phyloP scores from a whole-genome alignment of 352 stramenopile genomes.

The Pythium apleroticum region DNA sequence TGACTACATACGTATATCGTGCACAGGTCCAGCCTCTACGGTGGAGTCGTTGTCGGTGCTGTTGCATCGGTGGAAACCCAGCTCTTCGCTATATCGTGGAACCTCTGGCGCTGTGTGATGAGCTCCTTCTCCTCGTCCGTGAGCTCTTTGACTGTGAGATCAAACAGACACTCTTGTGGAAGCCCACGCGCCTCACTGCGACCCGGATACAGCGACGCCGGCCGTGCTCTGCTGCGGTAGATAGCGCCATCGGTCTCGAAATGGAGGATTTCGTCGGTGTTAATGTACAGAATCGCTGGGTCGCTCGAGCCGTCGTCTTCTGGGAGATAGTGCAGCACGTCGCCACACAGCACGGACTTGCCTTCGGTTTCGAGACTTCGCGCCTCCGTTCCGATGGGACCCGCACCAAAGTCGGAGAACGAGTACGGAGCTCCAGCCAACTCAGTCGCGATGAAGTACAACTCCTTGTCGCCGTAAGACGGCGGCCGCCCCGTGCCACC shows the following conservation, averaged over 20 bases:
- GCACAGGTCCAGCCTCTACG: too few relatives aligned
- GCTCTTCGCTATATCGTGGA: background rate
- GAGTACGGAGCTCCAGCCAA: conserved; percentile 62
- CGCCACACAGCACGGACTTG: conserved; percentile 47
- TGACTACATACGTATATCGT: too few relatives aligned
- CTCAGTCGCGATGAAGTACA: conserved; percentile 69
- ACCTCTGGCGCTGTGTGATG: background rate
- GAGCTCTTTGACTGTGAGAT: background rate
- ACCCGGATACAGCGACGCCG: background rate
- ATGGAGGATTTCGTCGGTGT: conserved; percentile 52
- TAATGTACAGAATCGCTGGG: conserved; percentile 49
- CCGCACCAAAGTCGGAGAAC: conserved; percentile 65
- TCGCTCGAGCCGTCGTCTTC: conserved; percentile 8
- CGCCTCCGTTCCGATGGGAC: conserved; percentile 40
- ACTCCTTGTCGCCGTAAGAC: conserved; percentile 71
- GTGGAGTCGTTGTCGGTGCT: too few relatives aligned
- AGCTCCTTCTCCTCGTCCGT: background rate
- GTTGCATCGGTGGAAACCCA: background rate
- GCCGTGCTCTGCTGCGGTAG: background rate
- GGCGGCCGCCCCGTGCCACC: conserved; percentile 29
- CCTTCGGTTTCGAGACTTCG: conserved; percentile 28
- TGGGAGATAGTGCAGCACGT: conserved; percentile 59
- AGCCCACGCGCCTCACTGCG: background rate
- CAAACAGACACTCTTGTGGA: background rate
- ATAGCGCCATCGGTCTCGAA: background rate